phyloP scores from a whole-genome alignment of 257 asterid genomes.

The Buddleja alternifolia region DNA sequence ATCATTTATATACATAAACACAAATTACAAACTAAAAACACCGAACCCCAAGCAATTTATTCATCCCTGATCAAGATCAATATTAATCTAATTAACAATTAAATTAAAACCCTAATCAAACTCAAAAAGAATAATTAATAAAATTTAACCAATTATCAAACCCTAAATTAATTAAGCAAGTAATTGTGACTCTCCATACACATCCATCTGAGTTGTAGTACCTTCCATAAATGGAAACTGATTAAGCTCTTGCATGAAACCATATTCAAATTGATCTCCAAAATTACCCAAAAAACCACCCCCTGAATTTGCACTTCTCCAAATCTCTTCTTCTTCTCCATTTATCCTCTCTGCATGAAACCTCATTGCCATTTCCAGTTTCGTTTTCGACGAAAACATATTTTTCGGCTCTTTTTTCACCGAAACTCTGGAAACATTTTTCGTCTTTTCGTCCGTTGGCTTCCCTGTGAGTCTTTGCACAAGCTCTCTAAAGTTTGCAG shows the following conservation, averaged over 20 bases:
- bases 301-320: slow-evolving; percentile 64
- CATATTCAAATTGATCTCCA: slow-evolving; percentile 53
- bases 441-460: slow-evolving; percentile 45
- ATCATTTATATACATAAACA: neutral
- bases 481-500: slow-evolving; percentile 67
- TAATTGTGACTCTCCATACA: slow-evolving; percentile 36
- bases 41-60: neutral
- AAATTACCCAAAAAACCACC: slow-evolving; percentile 74
- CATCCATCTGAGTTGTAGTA: slow-evolving; percentile 42
- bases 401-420: slow-evolving; percentile 26
- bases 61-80: neutral
- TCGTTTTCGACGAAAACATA: slow-evolving; percentile 27
- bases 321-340: slow-evolving; percentile 86
- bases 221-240: slow-evolving; percentile 52
- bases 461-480: slow-evolving; percentile 94
- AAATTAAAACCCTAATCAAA: slow-evolving; percentile 14
- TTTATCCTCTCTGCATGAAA: slow-evolving; percentile 49
- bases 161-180: slow-evolving; percentile 37
- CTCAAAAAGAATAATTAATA: slow-evolving; percentile 17
- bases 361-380: slow-evolving; percentile 39
- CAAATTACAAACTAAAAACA: slow-evolving; percentile 21
- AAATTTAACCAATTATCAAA: neutral
- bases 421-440: neutral
- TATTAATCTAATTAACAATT: neutral
- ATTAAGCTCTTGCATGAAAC: slow-evolving; percentile 60